Evolutionary conservation across 2,329 filamentous ascomycete species (phyloP), one percentile per base, ranked within the genome.

Genomic region (Exophiala sp.): DNA sequence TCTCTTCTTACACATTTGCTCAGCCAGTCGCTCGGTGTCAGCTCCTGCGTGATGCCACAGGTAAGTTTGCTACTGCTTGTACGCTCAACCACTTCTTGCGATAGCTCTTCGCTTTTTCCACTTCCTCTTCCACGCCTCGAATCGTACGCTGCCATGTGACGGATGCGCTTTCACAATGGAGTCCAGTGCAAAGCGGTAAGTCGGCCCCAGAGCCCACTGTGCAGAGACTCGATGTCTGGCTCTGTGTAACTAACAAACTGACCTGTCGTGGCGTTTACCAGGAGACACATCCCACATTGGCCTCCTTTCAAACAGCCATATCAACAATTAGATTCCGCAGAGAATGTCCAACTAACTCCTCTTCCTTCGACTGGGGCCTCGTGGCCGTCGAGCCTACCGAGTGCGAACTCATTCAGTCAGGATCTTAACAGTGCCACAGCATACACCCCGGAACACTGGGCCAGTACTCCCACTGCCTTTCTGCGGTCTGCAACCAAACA

Each of bases 221-320:
- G n/a, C n/a, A n/a, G n/a, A n/a, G n/a, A n/a, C n/a, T n/a, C n/a
- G n/a, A n/a, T n/a, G n/a, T n/a, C n/a, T n/a, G n/a, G n/a, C n/a
- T 44, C 21, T 38, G 32, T 42, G n/a, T 48, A 35, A 52, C 52
- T 23, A 18, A 41, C 27, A n/a, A 3, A 32, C 29, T 32, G 29
- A 32, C 11, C 11, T 7, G 24, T 30, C 9, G 19, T 29, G 11
- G 23, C 38, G 14, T 46, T 19, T 22, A 37, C 21, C 39, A 56
- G 54, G 54, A 53, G 54, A 53, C 48, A 53, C 29, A 40, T 48
- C 29, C 54, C 54, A 24, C 50, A 34, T 8, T 56, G 54, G 54
- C 54, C 54, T 14, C 54, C 54, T 16, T 56, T 56, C 45, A 56
- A 56, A 56, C 54, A 53, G 27, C 37, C 54, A 43, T 59, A 59